A percentile compares a stretch with the other conserved stretches of the same genome.
phyloP scores from a whole-genome alignment of 2,329 filamentous ascomycete species.

The Apiospora phragmitis region DNA sequence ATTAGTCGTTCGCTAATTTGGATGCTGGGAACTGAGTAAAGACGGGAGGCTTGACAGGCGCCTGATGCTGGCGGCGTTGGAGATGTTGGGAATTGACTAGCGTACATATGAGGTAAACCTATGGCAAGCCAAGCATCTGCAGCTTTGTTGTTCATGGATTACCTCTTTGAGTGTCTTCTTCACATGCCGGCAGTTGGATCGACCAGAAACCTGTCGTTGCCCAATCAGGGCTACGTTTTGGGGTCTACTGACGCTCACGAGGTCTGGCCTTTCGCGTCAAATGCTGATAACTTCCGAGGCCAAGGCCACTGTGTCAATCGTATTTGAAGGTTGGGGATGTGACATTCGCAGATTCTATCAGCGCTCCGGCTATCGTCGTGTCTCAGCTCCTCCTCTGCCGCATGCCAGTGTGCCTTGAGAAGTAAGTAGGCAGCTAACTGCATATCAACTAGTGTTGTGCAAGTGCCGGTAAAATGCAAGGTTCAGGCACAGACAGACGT shows the following conservation, averaged over 20 bases:
- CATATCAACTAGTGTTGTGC: not conserved
- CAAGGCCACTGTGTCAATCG: not conserved
- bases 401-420: not conserved
- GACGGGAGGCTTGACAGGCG: no score
- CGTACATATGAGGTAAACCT: not conserved
- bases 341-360: not conserved
- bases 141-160: not conserved
- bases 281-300: not conserved
- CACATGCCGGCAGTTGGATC: not conserved
- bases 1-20: not conserved
- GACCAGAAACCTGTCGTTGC: not conserved
- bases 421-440: not conserved
- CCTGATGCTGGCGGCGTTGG: not conserved
- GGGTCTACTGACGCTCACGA: not conserved
- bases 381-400: not conserved
- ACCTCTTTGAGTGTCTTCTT: not conserved
- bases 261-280: not conserved
- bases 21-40: not conserved
- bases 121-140: not conserved
- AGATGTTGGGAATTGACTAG: not conserved
- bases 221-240: not conserved
- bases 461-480: not conserved
- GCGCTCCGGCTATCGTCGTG: not conserved
- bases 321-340: not conserved
- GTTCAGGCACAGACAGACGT: not conserved